Base-by-base conservation (phyloP, 2,329 filamentous ascomycete species). In the Gremmenia infestans region DNA sequence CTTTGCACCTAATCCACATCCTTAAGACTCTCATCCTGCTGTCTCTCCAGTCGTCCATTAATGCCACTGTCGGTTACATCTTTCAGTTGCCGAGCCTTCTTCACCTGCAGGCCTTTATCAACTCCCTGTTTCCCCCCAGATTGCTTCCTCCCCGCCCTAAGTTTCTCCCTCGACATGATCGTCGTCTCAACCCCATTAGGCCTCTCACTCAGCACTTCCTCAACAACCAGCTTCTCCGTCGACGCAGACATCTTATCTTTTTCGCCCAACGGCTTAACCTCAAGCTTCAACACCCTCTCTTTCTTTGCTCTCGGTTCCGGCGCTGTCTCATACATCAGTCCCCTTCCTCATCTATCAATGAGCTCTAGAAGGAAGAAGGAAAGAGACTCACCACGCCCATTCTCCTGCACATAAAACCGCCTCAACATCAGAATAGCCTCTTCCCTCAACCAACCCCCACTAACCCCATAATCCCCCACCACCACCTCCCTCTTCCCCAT, bases 351-450 rank as follows among this genome's bases (percentile, higher is more conserved):
- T 23, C 25, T 11, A 11, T n/a, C 23, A 37, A 15, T 25, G 25
- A 22, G 4, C 22, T 54, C 28, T 4, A 8, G 8, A 11, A 32
- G 2, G 28, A 47, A 60, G 28, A 53, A 25, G 25, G 9, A 32
- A 37, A 19, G n/a, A 17, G 17, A 67, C 77, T 65, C 75, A 89
- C 89, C 90, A 78, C 94, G 89, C 61, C 89, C 91, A 72, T 99
- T 99, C 73, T 99, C 92, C 73, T 99, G 94, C 35, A 99, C 89
- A 71, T 99, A 99, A 73, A 99, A 99, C 57, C 93, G 86, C 61
- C 95, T 82, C 63, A 99, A 78, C 63, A 99, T 74, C 72, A 93
- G 92, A 58, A 99, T 95, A 4, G 94, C 93, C 69, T 97, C 93
- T 67, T 96, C 89, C 48, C 91, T 83, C 66, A 91, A 90, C 77